Evolutionary conservation across 176 grass and related monocot species (phyloP), one percentile per base, ranked within the genome.

Genomic region (Oryza meyeriana): DNA sequence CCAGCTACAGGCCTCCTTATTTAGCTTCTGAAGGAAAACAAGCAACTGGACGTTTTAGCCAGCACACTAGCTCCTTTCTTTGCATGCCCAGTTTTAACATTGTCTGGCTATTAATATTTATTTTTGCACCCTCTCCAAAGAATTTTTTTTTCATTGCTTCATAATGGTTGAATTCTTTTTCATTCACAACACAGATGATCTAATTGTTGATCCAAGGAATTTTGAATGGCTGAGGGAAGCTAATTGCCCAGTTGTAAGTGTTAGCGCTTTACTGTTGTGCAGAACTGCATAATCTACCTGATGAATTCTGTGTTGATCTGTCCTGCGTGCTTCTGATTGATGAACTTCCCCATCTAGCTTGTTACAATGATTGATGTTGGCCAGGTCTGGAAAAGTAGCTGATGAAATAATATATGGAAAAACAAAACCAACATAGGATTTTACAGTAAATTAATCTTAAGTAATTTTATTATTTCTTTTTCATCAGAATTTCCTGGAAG

Each of bases 201-300:
- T 98, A 77, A 79, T 98, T 88, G 89, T 98, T 77, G 95, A 98
- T 72, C 95, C 95, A 89, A 94, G 95, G 80, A 98, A 94, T 80
- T 69, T 98, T 59, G 95, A 98, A 82, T 98, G 88, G 95, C 83
- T 98, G 66, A 94, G 95, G 83, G 95, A 98, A 93, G 75, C 81
- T 83, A 94, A 94, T 84, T 94, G 95, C 62, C 95, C 95, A 61
- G 90, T 98, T 90, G 95, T 98, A 91, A 93, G 88, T 87, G 87
- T 77, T 61, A 71, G 39, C 42, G 75, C 26, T 61, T 79, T 75
- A 64, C n/a, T 29, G 59, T 78, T 34, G 41, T 69, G 36, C 61
- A 52, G 50, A 44, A 72, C 64, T 77, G 42, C 61, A 76, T 85
- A 68, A 83, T 85, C 18, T 31, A 50, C n/a, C 67, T 59, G 22